Evolutionary conservation across 371 early-diverging fungal species (phyloP), one percentile per base, ranked within the genome.

Genomic region (Rhizomucor pusillus): DNA sequence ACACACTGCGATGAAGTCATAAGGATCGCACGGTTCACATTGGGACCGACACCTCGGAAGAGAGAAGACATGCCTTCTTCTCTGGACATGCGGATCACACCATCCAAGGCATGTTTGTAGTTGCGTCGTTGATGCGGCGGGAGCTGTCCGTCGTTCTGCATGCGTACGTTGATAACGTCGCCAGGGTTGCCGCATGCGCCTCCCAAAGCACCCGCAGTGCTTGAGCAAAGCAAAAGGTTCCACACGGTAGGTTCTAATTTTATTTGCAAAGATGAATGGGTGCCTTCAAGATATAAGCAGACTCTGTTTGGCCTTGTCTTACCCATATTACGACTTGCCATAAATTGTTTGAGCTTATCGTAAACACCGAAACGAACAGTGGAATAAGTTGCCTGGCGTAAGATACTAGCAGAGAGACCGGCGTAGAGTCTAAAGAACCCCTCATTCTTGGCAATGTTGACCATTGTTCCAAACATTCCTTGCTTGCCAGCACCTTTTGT

Each of bases 161-260:
- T 75, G 7, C 87, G 67, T 34, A 88, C 81, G 45, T 89, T 87
- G 13, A 83, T 75, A 9, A 88, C 75, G 56, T 90, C 90, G 18
- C 85, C 88, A 0, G 89, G 89, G 43, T 86, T 84, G n/a, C 87
- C 88, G 48, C 80, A 77, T 2, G 79, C 59, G 10, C 89, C 90
- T 45, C 86, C 89, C 12, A 80, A 67, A 5, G 77, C 75, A 19
- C 89, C 89, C 12, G 86, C 88, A 0, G 70, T 54, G 16, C 79
- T 65, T 1, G 81, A 84, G 11, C 81, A 72, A 5, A 72, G 14
- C 1, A 86, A 62, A 41, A 80, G 59, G 43, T 77, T 71, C 59
- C 69, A 69, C 16, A 74, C 63, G 0, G 13, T 11, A 18, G 63
- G 69, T 19, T 64, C 72, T 65, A n/a, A n/a, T n/a, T n/a, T n/a